These are phyloP conservation scores for Torulaspora quercuum DNA, from an alignment of 805 yeast species.

Conservation along the genomic window DNA sequence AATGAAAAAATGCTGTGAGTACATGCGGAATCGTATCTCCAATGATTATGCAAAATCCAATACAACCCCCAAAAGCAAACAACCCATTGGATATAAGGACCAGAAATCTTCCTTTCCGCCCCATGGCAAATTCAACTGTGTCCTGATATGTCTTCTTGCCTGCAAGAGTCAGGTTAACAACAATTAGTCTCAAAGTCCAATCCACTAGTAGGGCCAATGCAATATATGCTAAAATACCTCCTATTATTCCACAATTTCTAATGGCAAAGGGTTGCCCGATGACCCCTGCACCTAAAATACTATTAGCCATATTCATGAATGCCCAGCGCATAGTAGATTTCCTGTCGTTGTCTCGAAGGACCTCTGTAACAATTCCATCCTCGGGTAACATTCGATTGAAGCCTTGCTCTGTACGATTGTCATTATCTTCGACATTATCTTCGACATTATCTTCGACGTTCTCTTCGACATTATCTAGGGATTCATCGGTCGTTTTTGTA, in stretches of 20 bases:
- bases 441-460: conserved; percentile 3
- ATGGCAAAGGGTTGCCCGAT: conserved; percentile 92
- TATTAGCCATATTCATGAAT: conserved; percentile 95
- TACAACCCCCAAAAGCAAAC: conserved; percentile 91
- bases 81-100: conserved; percentile 75
- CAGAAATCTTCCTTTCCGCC: conserved; percentile 61
- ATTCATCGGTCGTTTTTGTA: not conserved
- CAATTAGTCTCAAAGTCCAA: conserved; percentile 81
- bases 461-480: no score
- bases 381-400: conserved; percentile 1
- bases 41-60: conserved; percentile 90
- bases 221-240: conserved; percentile 62
- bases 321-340: conserved; percentile 76
- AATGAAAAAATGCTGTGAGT: conserved; percentile 56
- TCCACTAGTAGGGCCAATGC: conserved; percentile 70
- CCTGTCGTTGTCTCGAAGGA: conserved; percentile 26
- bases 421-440: conserved; percentile 1
- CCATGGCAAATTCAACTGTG: conserved; percentile 76
- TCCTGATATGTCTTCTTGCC: conserved; percentile 80
- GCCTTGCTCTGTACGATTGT: not conserved
- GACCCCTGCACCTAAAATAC: conserved; percentile 93
- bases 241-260: conserved; percentile 70
- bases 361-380: conserved; percentile 9
- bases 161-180: conserved; percentile 73
- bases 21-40: conserved; percentile 96